phyloP scores from a whole-genome alignment of 176 grass and related monocot genomes.

The Lolium rigidum region DNA sequence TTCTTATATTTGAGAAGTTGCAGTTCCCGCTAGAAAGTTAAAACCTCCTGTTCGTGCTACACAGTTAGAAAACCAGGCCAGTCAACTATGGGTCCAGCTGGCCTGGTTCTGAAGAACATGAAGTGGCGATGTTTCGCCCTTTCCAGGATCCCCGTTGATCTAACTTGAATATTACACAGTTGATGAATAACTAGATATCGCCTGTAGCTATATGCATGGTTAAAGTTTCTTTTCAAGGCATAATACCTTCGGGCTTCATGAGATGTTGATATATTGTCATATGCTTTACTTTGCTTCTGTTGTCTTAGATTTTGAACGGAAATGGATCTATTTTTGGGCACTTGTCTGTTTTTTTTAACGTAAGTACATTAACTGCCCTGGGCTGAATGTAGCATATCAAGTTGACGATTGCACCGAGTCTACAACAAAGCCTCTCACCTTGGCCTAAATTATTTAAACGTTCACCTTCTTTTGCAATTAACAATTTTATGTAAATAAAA shows the following conservation, averaged over 20 bases:
- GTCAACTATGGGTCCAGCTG: not conserved
- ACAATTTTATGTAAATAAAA: no score
- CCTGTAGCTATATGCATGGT: constrained; percentile 16
- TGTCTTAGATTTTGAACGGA: not conserved
- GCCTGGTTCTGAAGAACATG: constrained; percentile 6
- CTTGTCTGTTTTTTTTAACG: not conserved
- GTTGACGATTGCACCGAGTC: no score
- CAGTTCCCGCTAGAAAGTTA: constrained; percentile 58
- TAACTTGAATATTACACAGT: constrained; percentile 41
- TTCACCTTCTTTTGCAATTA: no score
- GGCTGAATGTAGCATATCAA: not conserved
- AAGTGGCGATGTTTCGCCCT: not conserved
- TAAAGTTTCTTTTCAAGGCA: not conserved
- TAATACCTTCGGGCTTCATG: not conserved
- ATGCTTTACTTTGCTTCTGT: not conserved
- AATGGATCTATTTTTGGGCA: constrained; percentile 7
- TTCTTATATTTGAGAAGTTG: constrained; percentile 79
- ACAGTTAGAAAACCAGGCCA: constrained; percentile 12
- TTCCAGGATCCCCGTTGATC: constrained; percentile 29
- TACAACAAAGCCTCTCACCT: no score
- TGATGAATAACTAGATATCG: constrained; percentile 50
- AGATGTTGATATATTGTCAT: constrained; percentile 18
- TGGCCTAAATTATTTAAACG: no score
- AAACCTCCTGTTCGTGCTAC: constrained; percentile 42
- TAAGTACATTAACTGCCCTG: not conserved